phyloP scores from a whole-genome alignment of 2,329 filamentous ascomycete species.

The Aspergillus calidoustus region DNA sequence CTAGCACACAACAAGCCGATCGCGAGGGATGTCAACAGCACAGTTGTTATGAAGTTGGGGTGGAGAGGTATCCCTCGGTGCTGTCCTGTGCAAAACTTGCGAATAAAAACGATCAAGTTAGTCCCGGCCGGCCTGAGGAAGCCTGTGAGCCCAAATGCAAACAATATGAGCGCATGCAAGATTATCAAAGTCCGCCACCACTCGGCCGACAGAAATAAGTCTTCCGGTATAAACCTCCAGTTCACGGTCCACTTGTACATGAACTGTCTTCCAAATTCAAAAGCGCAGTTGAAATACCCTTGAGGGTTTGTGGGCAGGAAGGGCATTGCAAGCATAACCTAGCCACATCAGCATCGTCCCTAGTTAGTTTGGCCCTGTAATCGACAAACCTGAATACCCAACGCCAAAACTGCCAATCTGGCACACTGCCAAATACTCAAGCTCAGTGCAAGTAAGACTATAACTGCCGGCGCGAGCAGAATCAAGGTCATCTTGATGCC shows the following conservation, averaged over 20 bases:
- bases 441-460: conserved; percentile 73
- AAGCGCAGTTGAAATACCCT: conserved; percentile 80
- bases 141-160: conserved; percentile 66
- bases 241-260: conserved; percentile 99
- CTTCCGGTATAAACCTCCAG: conserved; percentile 92
- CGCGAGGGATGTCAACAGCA: conserved; percentile 74
- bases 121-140: conserved; percentile 75
- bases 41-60: conserved; percentile 74
- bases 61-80: conserved; percentile 64
- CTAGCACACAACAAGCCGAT: conserved; percentile 85
- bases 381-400: conserved; percentile 71
- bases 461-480: conserved; percentile 80
- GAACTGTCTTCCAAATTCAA: conserved; percentile 89
- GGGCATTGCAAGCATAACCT: conserved; percentile 64
- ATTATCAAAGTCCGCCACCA: conserved; percentile 72
- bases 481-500: conserved; percentile 96
- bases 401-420: conserved; percentile 71
- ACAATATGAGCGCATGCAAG: conserved; percentile 68
- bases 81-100: conserved; percentile 56
- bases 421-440: conserved; percentile 69
- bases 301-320: conserved; percentile 67
- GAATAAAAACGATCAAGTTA: conserved; percentile 60
- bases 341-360: conserved; percentile 13
- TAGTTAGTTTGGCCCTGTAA: neutral
- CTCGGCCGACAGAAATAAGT: conserved; percentile 70